Evolutionary conservation across 2,329 filamentous ascomycete species (phyloP).

Genomic region (Fusarium secorum): DNA sequence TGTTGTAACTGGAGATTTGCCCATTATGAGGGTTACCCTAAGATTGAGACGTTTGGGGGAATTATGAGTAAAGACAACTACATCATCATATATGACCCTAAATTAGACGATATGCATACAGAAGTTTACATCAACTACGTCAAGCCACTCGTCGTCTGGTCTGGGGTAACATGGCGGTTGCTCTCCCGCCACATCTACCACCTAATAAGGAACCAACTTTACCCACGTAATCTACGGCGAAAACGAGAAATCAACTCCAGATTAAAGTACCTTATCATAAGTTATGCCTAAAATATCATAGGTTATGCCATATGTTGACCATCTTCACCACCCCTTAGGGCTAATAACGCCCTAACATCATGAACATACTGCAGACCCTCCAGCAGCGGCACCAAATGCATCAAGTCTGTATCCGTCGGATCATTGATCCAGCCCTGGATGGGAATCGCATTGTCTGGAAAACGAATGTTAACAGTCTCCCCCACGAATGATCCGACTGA

Average conservation of each 20-base stretch:
- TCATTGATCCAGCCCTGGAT: constrained; percentile 99
- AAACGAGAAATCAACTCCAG: constrained; percentile 16
- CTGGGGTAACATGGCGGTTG: background rate
- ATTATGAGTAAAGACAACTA: background rate
- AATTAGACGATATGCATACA: background rate
- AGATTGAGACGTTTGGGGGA: background rate
- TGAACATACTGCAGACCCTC: constrained; percentile 97
- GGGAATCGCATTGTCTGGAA: constrained; percentile 94
- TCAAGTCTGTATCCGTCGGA: constrained; percentile 92
- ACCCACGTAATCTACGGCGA: constrained; percentile 18
- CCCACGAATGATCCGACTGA: background rate
- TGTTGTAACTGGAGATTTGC: background rate
- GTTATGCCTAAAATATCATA: constrained; percentile 12
- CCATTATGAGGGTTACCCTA: no score
- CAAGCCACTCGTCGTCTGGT: background rate
- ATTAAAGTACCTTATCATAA: constrained; percentile 25
- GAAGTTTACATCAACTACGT: background rate
- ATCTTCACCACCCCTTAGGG: constrained; percentile 85
- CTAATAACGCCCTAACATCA: constrained; percentile 89
- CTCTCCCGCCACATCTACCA: constrained; percentile 17
- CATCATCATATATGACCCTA: background rate
- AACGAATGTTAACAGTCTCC: constrained; percentile 9
- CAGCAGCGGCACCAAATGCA: constrained; percentile 90
- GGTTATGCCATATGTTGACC: constrained; percentile 63
- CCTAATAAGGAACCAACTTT: background rate